Conservation (phyloP, 257 asterid species). For the Osmanthus fragrans region DNA sequence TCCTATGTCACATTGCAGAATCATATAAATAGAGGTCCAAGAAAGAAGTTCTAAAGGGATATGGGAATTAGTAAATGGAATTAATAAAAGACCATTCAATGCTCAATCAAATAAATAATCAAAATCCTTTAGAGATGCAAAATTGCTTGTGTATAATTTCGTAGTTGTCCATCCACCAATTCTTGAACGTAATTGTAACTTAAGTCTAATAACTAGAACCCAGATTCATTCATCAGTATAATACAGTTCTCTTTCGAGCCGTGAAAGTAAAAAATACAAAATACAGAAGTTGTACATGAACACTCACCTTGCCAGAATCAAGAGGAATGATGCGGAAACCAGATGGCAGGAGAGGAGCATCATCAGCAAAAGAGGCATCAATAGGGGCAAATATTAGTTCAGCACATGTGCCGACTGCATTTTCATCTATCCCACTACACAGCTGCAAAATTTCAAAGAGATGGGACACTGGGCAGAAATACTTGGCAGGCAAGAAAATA, state of each 20-base stretch:
- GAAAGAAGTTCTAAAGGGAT: neutral
- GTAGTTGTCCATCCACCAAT: neutral
- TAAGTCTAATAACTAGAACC: neutral
- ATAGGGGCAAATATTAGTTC: slow-evolving; percentile 93
- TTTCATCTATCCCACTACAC: slow-evolving; percentile 89
- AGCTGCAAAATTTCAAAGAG: slow-evolving; percentile 44
- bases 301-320: slow-evolving; percentile 68
- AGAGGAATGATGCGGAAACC: slow-evolving; percentile 92
- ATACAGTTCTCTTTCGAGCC: neutral
- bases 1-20: slow-evolving; percentile 43
- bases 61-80: neutral
- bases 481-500: neutral
- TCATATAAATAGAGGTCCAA: neutral
- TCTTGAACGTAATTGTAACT: neutral
- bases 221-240: neutral
- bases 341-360: slow-evolving; percentile 84
- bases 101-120: neutral
- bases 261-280: neutral
- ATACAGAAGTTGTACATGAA: neutral
- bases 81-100: slow-evolving; percentile 1
- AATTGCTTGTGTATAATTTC: neutral
- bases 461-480: slow-evolving; percentile 1
- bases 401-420: slow-evolving; percentile 73
- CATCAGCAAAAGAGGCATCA: slow-evolving; percentile 88
- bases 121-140: neutral